A percentile compares a stretch with the other conserved stretches of the same genome.
Conservation (phyloP, 371 early-diverging fungal genomes). For the Zancudomyces culisetae region DNA sequence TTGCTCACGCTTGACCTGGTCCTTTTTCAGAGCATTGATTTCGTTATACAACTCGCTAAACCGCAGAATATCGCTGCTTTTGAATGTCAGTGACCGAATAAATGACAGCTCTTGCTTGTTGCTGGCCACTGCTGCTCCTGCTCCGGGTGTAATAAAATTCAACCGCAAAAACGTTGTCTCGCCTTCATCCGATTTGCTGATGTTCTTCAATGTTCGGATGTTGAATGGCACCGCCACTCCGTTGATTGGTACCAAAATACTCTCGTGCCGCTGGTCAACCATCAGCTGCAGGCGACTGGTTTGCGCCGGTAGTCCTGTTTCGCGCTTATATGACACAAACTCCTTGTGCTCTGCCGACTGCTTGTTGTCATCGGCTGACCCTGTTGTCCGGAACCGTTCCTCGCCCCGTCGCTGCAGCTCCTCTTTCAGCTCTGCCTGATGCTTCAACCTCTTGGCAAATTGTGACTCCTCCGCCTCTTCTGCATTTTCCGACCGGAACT, state of each 20-base stretch:
- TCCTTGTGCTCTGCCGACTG: conserved; percentile 54
- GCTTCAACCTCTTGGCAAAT: conserved; percentile 58
- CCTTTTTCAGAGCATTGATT: conserved; percentile 79
- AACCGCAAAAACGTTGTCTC: conserved; percentile 87
- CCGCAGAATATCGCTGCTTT: conserved; percentile 63
- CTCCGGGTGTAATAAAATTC: conserved; percentile 92
- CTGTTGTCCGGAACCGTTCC: conserved; percentile 41
- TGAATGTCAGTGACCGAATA: conserved; percentile 76
- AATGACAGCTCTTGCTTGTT: conserved; percentile 76
- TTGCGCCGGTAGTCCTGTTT: conserved; percentile 52
- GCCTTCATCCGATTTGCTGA: conserved; percentile 89
- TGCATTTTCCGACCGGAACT: conserved; percentile 64
- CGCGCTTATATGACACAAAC: conserved; percentile 88
- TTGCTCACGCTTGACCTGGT: conserved; percentile 69
- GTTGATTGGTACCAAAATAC: conserved; percentile 90
- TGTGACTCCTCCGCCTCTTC: conserved; percentile 47
- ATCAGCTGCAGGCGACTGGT: conserved; percentile 38
- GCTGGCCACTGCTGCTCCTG: conserved; percentile 77
- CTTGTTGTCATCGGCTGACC: conserved; percentile 35
- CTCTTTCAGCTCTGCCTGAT: conserved; percentile 70
- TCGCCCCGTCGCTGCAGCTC: conserved; percentile 59
- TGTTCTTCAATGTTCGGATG: conserved; percentile 89
- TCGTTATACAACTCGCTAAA: conserved; percentile 67
- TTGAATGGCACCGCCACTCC: conserved; percentile 98
- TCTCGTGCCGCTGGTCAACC: conserved; percentile 75